Evolutionary conservation across 164 flowering plant genomes (phyloP).

Genomic region (Aristolochia fimbriata): DNA sequence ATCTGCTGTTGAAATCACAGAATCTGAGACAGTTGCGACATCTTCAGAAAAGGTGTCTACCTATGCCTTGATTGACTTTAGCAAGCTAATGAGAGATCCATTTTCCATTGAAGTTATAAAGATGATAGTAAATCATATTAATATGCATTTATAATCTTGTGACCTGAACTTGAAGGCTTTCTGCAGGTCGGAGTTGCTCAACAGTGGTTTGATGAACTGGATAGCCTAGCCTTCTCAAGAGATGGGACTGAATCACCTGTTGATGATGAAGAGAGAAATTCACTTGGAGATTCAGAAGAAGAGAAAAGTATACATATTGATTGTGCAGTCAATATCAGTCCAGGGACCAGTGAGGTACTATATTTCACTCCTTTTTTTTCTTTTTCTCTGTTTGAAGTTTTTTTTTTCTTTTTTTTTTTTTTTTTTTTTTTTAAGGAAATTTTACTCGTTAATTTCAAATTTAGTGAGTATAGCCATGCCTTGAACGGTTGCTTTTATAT

Average conservation of each 20-base stretch:
- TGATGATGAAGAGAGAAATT: slow-evolving; percentile 23
- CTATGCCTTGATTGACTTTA: background rate
- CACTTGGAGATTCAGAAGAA: slow-evolving; percentile 19
- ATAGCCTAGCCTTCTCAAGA: slow-evolving; percentile 44
- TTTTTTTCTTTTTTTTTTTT: background rate
- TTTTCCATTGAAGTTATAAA: no score
- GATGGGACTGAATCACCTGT: slow-evolving; percentile 23
- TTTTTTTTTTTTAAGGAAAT: background rate
- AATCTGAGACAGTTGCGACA: slow-evolving; percentile 23
- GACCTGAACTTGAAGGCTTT: background rate
- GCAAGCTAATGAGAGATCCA: background rate
- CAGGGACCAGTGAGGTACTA: slow-evolving; percentile 88
- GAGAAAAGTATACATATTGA: slow-evolving; percentile 27
- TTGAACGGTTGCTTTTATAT: background rate
- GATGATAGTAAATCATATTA: no score
- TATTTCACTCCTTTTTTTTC: background rate
- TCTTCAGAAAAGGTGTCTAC: slow-evolving; percentile 46
- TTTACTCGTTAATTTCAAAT: background rate
- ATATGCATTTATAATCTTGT: background rate
- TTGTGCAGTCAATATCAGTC: slow-evolving; percentile 62
- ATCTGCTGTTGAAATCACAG: slow-evolving; percentile 52
- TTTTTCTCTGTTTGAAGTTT: background rate
- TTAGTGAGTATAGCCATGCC: background rate
- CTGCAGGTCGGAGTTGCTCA: slow-evolving; percentile 84
- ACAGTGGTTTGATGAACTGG: slow-evolving; percentile 89